phyloP scores from a whole-genome alignment of 139 green algal genomes.

The Volvox reticuliferus region DNA sequence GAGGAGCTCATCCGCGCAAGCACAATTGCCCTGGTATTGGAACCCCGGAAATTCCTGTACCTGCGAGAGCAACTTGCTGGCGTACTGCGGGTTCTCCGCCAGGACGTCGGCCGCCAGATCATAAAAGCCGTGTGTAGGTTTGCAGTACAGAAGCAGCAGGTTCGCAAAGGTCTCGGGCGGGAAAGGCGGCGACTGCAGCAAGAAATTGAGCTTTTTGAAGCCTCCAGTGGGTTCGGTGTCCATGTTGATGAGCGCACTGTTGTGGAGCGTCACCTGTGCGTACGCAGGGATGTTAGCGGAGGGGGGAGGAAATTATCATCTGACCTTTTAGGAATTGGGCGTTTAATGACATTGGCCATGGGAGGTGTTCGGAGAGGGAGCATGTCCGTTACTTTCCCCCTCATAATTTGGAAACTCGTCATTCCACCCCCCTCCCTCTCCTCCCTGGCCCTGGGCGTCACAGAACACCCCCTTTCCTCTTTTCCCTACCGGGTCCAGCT shows the following conservation, averaged over 20 bases:
- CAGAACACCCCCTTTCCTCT: no score
- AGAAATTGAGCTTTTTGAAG: conserved; percentile 92
- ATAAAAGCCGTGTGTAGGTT: conserved; percentile 80
- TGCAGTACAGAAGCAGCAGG: conserved; percentile 91
- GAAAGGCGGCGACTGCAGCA: conserved; percentile 85
- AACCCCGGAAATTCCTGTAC: neutral
- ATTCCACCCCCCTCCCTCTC: no score
- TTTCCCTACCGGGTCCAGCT: conserved; percentile 85
- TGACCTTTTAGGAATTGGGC: no score
- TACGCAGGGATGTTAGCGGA: no score
- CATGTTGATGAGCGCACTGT: conserved; percentile 87
- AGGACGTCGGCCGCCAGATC: conserved; percentile 89
- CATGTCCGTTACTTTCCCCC: no score
- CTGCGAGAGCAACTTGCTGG: conserved; percentile 69
- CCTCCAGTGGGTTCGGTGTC: conserved; percentile 73
- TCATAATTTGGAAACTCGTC: no score
- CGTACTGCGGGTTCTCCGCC: conserved; percentile 79
- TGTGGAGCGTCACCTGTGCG: conserved; percentile 87
- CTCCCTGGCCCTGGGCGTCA: no score
- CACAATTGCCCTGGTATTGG: no score
- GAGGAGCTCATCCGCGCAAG: no score
- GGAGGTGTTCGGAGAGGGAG: no score
- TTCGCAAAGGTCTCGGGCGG: conserved; percentile 89
- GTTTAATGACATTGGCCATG: no score
- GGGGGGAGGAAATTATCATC: no score